A percentile compares a stretch with the other conserved stretches of the same genome.
phyloP scores from a whole-genome alignment of 768 basidiomycete species.

The Leccinum longicurvipes region DNA sequence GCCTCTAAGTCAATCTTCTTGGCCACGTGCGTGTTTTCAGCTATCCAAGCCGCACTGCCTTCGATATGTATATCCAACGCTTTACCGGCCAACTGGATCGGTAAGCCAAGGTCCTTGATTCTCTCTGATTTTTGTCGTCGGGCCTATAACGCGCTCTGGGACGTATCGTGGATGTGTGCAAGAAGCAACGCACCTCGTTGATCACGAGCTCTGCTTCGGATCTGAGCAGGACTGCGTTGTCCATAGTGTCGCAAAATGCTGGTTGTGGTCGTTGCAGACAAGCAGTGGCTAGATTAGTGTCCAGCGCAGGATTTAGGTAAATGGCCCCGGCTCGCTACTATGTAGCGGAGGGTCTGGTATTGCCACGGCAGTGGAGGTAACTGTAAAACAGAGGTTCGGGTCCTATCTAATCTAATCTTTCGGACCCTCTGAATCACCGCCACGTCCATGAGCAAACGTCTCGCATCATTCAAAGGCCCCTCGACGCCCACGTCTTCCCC shows the following conservation, averaged over 20 bases:
- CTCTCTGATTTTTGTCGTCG: conserved; percentile 69
- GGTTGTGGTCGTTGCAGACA: background rate
- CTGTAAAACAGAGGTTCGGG: no score
- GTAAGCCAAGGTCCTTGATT: conserved; percentile 70
- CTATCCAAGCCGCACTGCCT: conserved; percentile 76
- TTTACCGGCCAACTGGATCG: conserved; percentile 73
- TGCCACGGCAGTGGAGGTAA: no score
- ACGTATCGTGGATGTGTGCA: background rate
- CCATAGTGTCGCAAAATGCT: conserved; percentile 15
- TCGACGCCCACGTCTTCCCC: conserved; percentile 74
- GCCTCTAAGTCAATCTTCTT: conserved; percentile 80
- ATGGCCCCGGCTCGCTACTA: background rate
- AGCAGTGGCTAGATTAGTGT: background rate
- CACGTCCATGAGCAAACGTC: conserved; percentile 46
- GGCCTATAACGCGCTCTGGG: conserved; percentile 40
- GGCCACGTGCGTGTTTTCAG: conserved; percentile 76
- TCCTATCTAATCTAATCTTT: conserved; percentile 27
- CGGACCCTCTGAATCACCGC: background rate
- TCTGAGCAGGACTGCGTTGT: conserved; percentile 28
- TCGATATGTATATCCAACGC: conserved; percentile 67
- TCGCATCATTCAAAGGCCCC: conserved; percentile 77
- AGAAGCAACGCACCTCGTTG: conserved; percentile 21
- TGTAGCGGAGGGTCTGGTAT: background rate
- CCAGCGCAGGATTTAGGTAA: background rate
- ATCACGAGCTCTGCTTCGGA: conserved; percentile 32